phyloP scores from a whole-genome alignment of 1,139 yeast species.

The Suhomyces panamericanus region DNA sequence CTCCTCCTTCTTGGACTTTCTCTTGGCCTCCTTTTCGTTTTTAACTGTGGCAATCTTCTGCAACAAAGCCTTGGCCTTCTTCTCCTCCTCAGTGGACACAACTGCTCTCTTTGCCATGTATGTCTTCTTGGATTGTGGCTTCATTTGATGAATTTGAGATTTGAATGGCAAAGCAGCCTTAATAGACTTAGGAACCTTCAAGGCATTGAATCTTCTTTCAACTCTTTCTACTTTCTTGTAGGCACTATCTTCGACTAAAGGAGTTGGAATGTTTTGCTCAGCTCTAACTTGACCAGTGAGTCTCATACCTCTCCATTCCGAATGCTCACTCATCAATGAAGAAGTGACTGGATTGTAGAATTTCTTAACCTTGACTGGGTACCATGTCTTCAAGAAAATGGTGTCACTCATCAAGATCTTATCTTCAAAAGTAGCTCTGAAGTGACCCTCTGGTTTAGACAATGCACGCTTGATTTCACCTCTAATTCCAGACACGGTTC shows the following conservation, averaged over 20 bases:
- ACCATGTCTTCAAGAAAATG: conserved; percentile 92
- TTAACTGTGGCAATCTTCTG: conserved; percentile 83
- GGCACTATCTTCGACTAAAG: conserved; percentile 64
- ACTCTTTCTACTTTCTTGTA: conserved; percentile 80
- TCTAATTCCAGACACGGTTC: conserved; percentile 94
- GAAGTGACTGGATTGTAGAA: conserved; percentile 98
- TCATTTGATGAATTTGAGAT: conserved; percentile 85
- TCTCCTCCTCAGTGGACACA: conserved; percentile 87
- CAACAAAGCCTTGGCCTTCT: conserved; percentile 87
- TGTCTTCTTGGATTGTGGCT: conserved; percentile 80
- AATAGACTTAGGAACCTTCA: conserved; percentile 78
- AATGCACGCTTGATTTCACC: conserved; percentile 97
- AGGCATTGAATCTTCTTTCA: conserved; percentile 84
- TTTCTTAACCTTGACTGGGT: conserved; percentile 85
- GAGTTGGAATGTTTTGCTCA: conserved; percentile 65
- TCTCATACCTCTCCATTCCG: conserved; percentile 95
- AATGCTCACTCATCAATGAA: conserved; percentile 67
- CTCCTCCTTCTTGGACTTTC: conserved; percentile 70
- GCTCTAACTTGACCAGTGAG: conserved; percentile 92
- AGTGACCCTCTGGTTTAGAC: conserved; percentile 94
- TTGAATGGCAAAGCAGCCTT: conserved; percentile 83
- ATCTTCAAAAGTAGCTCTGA: conserved; percentile 97
- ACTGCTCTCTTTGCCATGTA: conserved; percentile 93
- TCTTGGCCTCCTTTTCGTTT: conserved; percentile 82
- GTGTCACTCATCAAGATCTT: conserved; percentile 88